Evolutionary conservation across 164 flowering plant genomes (phyloP), one percentile per base, ranked within the genome.

Genomic region (Chimonanthus praecox): DNA sequence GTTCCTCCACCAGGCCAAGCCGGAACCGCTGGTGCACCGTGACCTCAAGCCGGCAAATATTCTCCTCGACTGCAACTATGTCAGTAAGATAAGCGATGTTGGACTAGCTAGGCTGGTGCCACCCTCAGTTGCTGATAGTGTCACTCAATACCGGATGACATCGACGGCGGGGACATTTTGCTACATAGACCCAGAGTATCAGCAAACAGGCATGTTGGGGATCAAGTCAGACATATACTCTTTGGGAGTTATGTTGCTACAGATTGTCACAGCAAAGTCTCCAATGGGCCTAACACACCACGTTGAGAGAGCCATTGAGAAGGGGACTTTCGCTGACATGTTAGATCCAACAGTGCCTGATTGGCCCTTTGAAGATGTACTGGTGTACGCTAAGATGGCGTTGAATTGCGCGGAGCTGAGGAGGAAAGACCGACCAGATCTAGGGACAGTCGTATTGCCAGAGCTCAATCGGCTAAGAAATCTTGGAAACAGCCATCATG

Each of bases 131-230:
- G 92, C 90, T 2, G 85, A 91, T 73, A 79, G 67, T 50, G 89
- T 88, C 67, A 91, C 94, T 63, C 97, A 89, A 64, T 88, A 85
- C 73, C 92, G 83, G 77, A 80, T 91, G 88, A 91, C 96, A 5
- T 80, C 90, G 6, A 87, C 97, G 0, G 97, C 93, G 3, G 97
- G 97, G 46, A 91, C 97, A 16, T 91, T 91, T 72, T 89, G 92
- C 79, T 91, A 89, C 78, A 91, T 91, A 9, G 97, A 91, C 76
- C 97, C 97, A 47, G 97, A 91, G 84, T 91, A 91, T 69, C 97
- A 91, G 74, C 92, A 88, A 66, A 86, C 90, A 3, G 93, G 97
- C n/a, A 84, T 71, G 86, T 73, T 89, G 45, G 88, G 90, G 3
- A 83, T 79, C 5, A 89, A 84, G 72, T 89, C 94, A 0, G 97